phyloP scores from a whole-genome alignment of 129 eudicot genomes.

The Chrysanthemum seticuspe region DNA sequence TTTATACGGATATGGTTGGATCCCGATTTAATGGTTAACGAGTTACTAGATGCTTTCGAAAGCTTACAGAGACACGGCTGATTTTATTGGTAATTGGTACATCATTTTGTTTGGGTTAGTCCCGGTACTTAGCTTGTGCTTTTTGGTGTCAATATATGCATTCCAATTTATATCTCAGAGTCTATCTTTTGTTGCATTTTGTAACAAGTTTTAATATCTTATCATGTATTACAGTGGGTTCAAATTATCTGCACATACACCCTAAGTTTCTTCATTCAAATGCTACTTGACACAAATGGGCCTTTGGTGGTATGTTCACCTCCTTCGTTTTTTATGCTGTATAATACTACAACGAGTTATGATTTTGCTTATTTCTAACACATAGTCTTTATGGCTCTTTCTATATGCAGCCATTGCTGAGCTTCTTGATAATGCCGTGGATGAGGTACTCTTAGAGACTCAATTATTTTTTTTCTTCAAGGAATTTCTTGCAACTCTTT shows the following conservation, averaged over 20 bases:
- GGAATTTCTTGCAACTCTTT: no score
- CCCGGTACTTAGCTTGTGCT: not conserved
- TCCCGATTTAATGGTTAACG: not conserved
- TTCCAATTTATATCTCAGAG: not conserved
- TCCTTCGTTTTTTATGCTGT: no score
- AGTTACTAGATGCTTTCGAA: constrained; percentile 9
- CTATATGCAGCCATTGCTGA: no score
- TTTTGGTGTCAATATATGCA: not conserved
- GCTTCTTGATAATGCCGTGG: no score
- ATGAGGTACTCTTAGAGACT: no score
- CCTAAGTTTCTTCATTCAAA: constrained; percentile 94
- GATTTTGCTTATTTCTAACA: no score
- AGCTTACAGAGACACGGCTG: constrained; percentile 9
- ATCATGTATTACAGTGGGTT: constrained; percentile 46
- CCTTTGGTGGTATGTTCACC: no score
- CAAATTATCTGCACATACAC: constrained; percentile 61
- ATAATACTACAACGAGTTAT: no score
- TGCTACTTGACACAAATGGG: constrained; percentile 98
- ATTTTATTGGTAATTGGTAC: constrained; percentile 12
- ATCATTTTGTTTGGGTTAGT: not conserved
- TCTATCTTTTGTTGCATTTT: constrained; percentile 11
- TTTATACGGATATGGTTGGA: not conserved
- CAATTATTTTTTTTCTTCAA: no score
- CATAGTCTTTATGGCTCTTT: no score
- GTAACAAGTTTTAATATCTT: constrained; percentile 19